A percentile compares a stretch with the other conserved stretches of the same genome.
These are phyloP conservation scores for Lineolata rhizophorae DNA, from an alignment of 495 filamentous ascomycete genomes.

Conservation along the genomic window DNA sequence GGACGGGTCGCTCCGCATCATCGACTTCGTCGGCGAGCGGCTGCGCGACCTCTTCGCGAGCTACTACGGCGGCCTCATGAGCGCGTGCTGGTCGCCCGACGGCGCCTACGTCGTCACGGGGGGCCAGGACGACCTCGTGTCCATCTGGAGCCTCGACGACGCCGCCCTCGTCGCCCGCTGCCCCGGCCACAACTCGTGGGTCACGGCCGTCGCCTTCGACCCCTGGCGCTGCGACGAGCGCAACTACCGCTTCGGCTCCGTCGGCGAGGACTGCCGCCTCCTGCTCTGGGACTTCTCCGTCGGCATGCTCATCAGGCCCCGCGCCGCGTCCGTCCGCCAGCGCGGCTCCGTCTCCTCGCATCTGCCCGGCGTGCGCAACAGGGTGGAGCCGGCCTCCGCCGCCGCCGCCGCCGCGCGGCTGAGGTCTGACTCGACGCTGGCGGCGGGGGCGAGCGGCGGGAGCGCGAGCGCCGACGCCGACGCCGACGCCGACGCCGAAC, in stretches of 20 bases:
- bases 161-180: slow-evolving; percentile 72
- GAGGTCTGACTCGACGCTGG: slow-evolving; percentile 40
- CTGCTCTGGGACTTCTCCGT: slow-evolving; percentile 95
- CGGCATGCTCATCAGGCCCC: slow-evolving; percentile 82
- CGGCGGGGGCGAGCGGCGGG: slow-evolving; percentile 21
- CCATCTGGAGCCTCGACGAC: slow-evolving; percentile 80
- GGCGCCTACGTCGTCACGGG: slow-evolving; percentile 90
- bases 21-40: slow-evolving; percentile 84
- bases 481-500: slow-evolving; percentile 1
- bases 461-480: slow-evolving; percentile 9
- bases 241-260: slow-evolving; percentile 87
- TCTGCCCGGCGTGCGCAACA: slow-evolving; percentile 4
- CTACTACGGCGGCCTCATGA: slow-evolving; percentile 83
- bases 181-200: slow-evolving; percentile 89
- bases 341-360: slow-evolving; percentile 31
- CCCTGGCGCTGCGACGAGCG: slow-evolving; percentile 88
- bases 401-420: slow-evolving; percentile 28
- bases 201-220: slow-evolving; percentile 81
- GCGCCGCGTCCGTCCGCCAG: slow-evolving; percentile 38
- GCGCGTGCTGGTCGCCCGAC: slow-evolving; percentile 93
- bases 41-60: slow-evolving; percentile 38
- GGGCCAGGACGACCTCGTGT: slow-evolving; percentile 85
- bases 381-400: too few relatives aligned
- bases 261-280: slow-evolving; percentile 78
- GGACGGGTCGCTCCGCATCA: slow-evolving; percentile 70